Percentiles rank a stretch among this genome's conserved stretches.
These are phyloP conservation scores for Hypholoma sublateritium DNA, from an alignment of 768 basidiomycete species.

Conservation along the genomic window DNA sequence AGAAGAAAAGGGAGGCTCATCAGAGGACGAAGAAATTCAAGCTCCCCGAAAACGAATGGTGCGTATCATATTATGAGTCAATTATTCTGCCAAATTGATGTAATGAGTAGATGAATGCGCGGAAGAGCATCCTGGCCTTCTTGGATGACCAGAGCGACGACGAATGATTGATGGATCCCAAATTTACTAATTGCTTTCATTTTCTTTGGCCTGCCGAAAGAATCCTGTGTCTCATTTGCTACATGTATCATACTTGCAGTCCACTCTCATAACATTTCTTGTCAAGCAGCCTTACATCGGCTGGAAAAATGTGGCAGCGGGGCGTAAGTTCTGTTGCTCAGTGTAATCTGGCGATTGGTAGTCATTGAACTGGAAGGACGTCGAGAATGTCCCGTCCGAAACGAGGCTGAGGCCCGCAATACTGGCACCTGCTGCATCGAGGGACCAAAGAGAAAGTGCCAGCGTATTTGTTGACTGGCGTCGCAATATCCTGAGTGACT, in stretches of 20 bases:
- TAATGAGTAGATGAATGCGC: conserved; percentile 38
- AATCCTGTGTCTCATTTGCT: not conserved
- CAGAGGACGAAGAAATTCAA: conserved; percentile 27
- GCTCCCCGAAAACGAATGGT: conserved; percentile 45
- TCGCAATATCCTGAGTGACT: conserved; percentile 35
- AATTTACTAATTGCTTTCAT: not conserved
- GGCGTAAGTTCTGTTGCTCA: conserved; percentile 32
- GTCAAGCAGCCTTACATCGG: conserved; percentile 29
- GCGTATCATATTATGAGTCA: conserved; percentile 1
- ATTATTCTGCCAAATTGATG: not conserved
- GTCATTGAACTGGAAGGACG: conserved; percentile 38
- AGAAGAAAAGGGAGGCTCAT: conserved; percentile 26
- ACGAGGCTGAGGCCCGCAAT: conserved; percentile 42
- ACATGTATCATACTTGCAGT: not conserved
- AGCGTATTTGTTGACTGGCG: conserved; percentile 44
- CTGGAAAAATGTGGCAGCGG: conserved; percentile 21
- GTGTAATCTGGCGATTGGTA: conserved; percentile 42
- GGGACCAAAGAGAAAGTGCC: conserved; percentile 49
- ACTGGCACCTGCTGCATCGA: conserved; percentile 41
- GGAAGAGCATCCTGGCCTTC: conserved; percentile 69
- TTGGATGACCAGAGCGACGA: conserved; percentile 67
- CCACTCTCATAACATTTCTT: not conserved
- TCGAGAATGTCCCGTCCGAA: conserved; percentile 44
- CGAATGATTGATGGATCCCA: conserved; percentile 26
- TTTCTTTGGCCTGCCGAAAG: not conserved